These are phyloP conservation scores for Paramecium tetraurelia DNA, from an alignment of 73 alveolate genomes.

Conservation along the genomic window DNA sequence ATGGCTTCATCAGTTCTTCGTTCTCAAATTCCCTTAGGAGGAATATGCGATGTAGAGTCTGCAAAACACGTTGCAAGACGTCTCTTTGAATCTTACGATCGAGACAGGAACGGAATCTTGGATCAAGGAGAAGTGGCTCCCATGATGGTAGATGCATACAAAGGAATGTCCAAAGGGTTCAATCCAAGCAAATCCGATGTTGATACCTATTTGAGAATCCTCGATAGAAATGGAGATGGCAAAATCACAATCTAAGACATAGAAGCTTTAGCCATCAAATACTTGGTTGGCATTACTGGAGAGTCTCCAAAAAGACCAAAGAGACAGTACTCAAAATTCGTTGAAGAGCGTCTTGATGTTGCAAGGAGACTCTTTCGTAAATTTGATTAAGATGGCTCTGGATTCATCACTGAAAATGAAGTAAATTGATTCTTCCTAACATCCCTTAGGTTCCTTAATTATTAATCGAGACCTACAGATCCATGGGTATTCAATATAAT, in stretches of 20 bases:
- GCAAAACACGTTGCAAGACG: constrained; percentile 61
- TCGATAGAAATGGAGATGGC: constrained; percentile 62
- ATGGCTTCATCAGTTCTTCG: constrained; percentile 47
- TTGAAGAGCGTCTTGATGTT: constrained; percentile 55
- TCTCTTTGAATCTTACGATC: constrained; percentile 55
- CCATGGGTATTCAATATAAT: constrained; percentile 49
- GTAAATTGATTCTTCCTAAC: not conserved
- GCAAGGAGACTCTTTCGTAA: constrained; percentile 63
- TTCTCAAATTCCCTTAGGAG: constrained; percentile 55
- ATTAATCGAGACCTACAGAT: constrained; percentile 45
- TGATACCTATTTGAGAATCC: constrained; percentile 43
- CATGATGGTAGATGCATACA: constrained; percentile 63
- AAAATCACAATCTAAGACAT: constrained; percentile 55
- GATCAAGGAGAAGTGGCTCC: constrained; percentile 56
- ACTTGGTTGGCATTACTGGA: constrained; percentile 45
- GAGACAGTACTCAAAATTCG: constrained; percentile 23
- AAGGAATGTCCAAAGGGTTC: constrained; percentile 63
- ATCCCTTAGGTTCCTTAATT: not conserved
- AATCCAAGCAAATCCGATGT: constrained; percentile 62
- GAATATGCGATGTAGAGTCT: constrained; percentile 53
- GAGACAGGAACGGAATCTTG: constrained; percentile 55
- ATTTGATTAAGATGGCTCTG: constrained; percentile 53
- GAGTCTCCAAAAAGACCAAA: constrained; percentile 42
- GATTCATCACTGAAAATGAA: constrained; percentile 55
- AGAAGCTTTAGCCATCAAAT: constrained; percentile 59